Conservation (phyloP, 1,139 yeast species). For the Protomyces gravidus region DNA sequence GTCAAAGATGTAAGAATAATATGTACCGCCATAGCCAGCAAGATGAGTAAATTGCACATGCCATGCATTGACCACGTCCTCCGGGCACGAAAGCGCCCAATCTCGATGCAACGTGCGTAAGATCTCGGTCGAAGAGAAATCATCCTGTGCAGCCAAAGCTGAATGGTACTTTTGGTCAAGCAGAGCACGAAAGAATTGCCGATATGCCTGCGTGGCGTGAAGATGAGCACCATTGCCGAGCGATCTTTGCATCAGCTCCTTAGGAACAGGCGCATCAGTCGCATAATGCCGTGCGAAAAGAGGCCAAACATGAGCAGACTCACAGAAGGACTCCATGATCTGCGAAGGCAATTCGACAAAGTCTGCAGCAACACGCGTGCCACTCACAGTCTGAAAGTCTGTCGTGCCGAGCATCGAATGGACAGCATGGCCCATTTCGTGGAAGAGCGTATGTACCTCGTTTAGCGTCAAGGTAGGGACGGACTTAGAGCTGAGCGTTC, state of each 20-base stretch:
- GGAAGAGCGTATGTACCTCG: slow-evolving; percentile 91
- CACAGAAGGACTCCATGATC: slow-evolving; percentile 87
- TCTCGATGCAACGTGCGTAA: slow-evolving; percentile 60
- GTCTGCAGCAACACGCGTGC: slow-evolving; percentile 93
- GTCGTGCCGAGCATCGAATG: slow-evolving; percentile 89
- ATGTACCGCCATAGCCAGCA: slow-evolving; percentile 89
- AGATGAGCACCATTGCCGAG: slow-evolving; percentile 54
- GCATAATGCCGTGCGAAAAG: slow-evolving; percentile 69
- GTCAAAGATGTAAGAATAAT: slow-evolving; percentile 86
- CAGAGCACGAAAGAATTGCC: slow-evolving; percentile 85
- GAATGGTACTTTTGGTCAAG: slow-evolving; percentile 79
- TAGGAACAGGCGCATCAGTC: slow-evolving; percentile 61
- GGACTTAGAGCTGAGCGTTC: slow-evolving; percentile 30
- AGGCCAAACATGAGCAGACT: slow-evolving; percentile 68
- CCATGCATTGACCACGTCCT: slow-evolving; percentile 54
- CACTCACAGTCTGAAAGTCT: slow-evolving; percentile 80
- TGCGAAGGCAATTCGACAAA: slow-evolving; percentile 96
- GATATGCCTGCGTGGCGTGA: slow-evolving; percentile 69
- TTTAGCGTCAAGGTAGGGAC: slow-evolving; percentile 57
- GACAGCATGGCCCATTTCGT: slow-evolving; percentile 99
- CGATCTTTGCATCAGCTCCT: slow-evolving; percentile 49
- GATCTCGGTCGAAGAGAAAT: slow-evolving; percentile 50
- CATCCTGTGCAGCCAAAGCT: slow-evolving; percentile 40
- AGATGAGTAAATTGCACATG: slow-evolving; percentile 92
- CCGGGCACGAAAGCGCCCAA: slow-evolving; percentile 34